These are phyloP conservation scores for Saccharomyces hybrid DNA, from an alignment of 1,139 yeast genomes.

Conservation along the genomic window DNA sequence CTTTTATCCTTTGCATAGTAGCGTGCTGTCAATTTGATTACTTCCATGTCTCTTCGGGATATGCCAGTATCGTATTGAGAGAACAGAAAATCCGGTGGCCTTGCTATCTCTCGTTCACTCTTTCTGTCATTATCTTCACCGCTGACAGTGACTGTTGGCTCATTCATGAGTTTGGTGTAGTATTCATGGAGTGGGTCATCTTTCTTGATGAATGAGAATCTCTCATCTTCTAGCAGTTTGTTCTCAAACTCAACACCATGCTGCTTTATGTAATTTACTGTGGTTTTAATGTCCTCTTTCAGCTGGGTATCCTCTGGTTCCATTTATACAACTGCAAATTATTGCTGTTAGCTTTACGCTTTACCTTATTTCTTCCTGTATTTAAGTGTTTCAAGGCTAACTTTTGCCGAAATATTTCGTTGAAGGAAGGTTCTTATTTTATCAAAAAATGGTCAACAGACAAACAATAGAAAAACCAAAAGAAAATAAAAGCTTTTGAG, in stretches of 20 bases:
- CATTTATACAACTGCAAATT: neutral
- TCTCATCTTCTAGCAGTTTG: constrained; percentile 47
- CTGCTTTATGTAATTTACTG: constrained; percentile 60
- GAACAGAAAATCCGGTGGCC: constrained; percentile 41
- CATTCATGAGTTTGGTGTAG: constrained; percentile 39
- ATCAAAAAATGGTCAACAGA: neutral
- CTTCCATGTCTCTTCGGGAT: constrained; percentile 55
- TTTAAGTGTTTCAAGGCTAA: neutral
- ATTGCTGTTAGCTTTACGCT: constrained; percentile 1
- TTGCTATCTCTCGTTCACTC: constrained; percentile 8
- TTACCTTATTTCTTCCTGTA: constrained; percentile 3
- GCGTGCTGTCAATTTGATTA: constrained; percentile 66
- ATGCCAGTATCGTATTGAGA: constrained; percentile 46
- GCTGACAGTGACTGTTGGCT: constrained; percentile 4
- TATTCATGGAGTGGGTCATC: constrained; percentile 50
- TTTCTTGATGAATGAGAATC: constrained; percentile 55
- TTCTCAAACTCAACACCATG: constrained; percentile 64
- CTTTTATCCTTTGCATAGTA: constrained; percentile 49
- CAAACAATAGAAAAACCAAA: neutral
- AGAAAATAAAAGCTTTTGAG: constrained; percentile 2
- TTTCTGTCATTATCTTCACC: constrained; percentile 4
- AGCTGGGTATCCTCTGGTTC: constrained; percentile 21
- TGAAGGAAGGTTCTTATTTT: neutral
- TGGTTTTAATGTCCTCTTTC: constrained; percentile 55
- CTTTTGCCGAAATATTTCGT: neutral